A percentile compares a stretch with the other conserved stretches of the same genome.
phyloP scores from a whole-genome alignment of 257 asterid genomes.

The Nicotiana otophora region DNA sequence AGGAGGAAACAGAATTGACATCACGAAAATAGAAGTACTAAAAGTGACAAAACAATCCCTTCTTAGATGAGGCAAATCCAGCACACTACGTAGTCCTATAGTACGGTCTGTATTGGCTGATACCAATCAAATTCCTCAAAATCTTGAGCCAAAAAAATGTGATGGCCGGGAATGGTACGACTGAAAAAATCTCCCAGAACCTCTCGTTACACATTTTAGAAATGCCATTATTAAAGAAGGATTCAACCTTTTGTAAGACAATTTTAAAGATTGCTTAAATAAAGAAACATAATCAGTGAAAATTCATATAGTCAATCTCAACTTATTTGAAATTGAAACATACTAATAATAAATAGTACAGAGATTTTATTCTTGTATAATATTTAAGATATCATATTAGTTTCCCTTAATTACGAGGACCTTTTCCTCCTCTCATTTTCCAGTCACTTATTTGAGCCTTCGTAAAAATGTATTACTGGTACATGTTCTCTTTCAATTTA shows the following conservation, averaged over 20 bases:
- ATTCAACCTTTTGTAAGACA: constrained; percentile 27
- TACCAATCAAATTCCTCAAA: constrained; percentile 26
- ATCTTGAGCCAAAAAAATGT: constrained; percentile 54
- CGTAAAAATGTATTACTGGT: too few relatives aligned
- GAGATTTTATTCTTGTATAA: too few relatives aligned
- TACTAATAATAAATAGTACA: too few relatives aligned
- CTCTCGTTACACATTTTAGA: constrained; percentile 35
- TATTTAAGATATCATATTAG: too few relatives aligned
- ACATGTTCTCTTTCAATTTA: too few relatives aligned
- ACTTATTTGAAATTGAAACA: too few relatives aligned
- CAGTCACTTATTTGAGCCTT: too few relatives aligned
- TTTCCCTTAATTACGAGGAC: too few relatives aligned
- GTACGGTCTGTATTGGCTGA: constrained; percentile 39
- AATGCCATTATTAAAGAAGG: constrained; percentile 20
- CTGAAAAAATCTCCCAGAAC: constrained; percentile 45
- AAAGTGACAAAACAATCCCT: constrained; percentile 37
- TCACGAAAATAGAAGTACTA: constrained; percentile 25
- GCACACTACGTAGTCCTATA: constrained; percentile 38
- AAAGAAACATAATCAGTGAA: too few relatives aligned
- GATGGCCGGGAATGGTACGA: constrained; percentile 67
- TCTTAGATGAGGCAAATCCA: constrained; percentile 8
- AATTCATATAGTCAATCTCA: too few relatives aligned
- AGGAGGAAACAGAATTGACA: constrained; percentile 56
- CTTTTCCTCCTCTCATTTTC: too few relatives aligned
- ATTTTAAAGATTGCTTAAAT: not conserved